Conservation (phyloP, 2,329 filamentous ascomycete genomes). For the Sarocladiaceae sp. region DNA sequence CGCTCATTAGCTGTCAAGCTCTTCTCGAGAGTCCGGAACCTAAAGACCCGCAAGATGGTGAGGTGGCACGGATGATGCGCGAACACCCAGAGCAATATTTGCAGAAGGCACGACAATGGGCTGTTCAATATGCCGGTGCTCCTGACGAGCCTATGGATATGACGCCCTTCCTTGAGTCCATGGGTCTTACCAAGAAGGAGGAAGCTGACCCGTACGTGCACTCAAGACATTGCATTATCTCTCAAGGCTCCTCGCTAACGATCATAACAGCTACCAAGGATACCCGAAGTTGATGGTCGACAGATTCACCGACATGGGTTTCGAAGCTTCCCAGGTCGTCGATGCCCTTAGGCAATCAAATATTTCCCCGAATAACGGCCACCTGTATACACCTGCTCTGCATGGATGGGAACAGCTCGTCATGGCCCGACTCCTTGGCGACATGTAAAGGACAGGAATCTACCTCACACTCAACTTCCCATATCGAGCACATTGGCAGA, state of each 20-base stretch:
- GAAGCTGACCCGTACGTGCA: constrained; percentile 10
- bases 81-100: constrained; percentile 75
- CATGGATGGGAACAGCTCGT: constrained; percentile 45
- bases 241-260: no score
- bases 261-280: constrained; percentile 66
- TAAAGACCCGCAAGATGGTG: constrained; percentile 93
- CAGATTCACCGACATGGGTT: constrained; percentile 86
- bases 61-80: constrained; percentile 88
- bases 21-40: constrained; percentile 92
- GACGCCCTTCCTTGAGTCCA: constrained; percentile 10
- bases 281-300: constrained; percentile 83
- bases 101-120: constrained; percentile 84
- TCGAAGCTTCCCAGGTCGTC: constrained; percentile 81
- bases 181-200: constrained; percentile 19
- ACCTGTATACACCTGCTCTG: neutral
- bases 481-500: neutral
- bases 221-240: no score
- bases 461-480: no score
- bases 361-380: constrained; percentile 71
- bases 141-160: constrained; percentile 42
- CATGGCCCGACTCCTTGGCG: constrained; percentile 77
- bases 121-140: constrained; percentile 76
- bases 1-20: constrained; percentile 87
- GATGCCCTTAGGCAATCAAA: constrained; percentile 77
- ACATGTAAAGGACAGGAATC: constrained; percentile 50